Evolutionary conservation across 2,329 filamentous ascomycete genomes (phyloP), one percentile per base, ranked within the genome.

Genomic region (Microsporum audouinii): DNA sequence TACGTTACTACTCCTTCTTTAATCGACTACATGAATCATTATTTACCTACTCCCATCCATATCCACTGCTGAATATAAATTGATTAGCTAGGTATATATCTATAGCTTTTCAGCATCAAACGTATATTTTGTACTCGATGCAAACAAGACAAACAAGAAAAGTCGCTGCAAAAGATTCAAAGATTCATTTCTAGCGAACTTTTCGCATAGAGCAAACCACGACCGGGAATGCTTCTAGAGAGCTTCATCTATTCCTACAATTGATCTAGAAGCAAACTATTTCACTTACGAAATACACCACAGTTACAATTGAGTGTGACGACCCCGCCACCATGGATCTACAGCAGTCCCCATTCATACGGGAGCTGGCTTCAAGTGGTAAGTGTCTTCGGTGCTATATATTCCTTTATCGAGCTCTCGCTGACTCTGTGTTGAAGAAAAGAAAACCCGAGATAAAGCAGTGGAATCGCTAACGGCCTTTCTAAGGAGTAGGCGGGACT

Each of bases 321-420:
- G n/a, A 33, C 49, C 12, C 27, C 31, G n/a, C 36, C 38, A 27
- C 29, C 45, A 55, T 56, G 34, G 62, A 77, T 64, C 67, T 77
- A 38, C 75, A 78, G 65, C 80, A 78, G 61, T 80, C 75, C 65
- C 88, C 89, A 4, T 95, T 95, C 67, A 86, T 95, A 65, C 88
- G 85, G 73, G 86, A 91, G 71, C 84, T 95, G 65, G 88, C 88
- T 60, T 91, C 89, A 39, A 94, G 88, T 76, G 88, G 89, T 92
- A 71, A 65, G 82, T 77, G 14, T 64, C 17, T 3, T 33, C 10
- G 29, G n/a, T 49, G 39, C 6, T 0, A 68, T 56, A 12, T n/a
- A 14, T 34, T 55, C 36, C n/a, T 60, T 65, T 59, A 66, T 61
- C 59, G n/a, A 57, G 47, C 49, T 14, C 60, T 23, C 5, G 17